These are phyloP conservation scores for Lipomyces kockii DNA, from an alignment of 805 yeast species.

Conservation along the genomic window DNA sequence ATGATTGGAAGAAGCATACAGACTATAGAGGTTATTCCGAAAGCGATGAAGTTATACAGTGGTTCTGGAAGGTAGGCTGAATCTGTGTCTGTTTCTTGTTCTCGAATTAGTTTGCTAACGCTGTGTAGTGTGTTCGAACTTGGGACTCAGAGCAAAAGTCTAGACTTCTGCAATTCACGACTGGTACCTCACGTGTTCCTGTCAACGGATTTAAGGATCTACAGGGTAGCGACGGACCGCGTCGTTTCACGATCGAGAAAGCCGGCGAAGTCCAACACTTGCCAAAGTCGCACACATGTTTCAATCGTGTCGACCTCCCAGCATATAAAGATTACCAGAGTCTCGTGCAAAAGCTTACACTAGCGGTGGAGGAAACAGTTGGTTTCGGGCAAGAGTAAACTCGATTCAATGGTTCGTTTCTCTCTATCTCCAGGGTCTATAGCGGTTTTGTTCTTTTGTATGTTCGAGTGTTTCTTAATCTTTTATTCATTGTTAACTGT, in stretches of 20 bases:
- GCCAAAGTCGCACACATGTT: slow-evolving; percentile 98
- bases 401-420: background rate
- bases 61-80: slow-evolving; percentile 82
- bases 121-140: slow-evolving; percentile 64
- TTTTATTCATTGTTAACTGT: background rate
- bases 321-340: slow-evolving; percentile 85
- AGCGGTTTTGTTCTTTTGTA: background rate
- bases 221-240: slow-evolving; percentile 99
- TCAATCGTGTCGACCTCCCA: slow-evolving; percentile 97
- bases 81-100: background rate
- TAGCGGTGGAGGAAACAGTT: slow-evolving; percentile 98
- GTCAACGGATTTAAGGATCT: slow-evolving; percentile 98
- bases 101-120: background rate
- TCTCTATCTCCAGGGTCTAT: background rate
- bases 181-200: slow-evolving; percentile 99
- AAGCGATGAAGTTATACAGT: slow-evolving; percentile 92
- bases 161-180: slow-evolving; percentile 91
- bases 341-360: slow-evolving; percentile 83
- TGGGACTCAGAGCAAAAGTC: slow-evolving; percentile 99
- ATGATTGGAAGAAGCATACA: slow-evolving; percentile 98
- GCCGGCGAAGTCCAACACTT: slow-evolving; percentile 92
- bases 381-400: slow-evolving; percentile 95
- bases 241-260: slow-evolving; percentile 97
- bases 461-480: background rate
- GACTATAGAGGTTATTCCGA: slow-evolving; percentile 98